Percentiles rank a stretch among this genome's conserved stretches.
Conservation (phyloP, 1,284 basidiomycete species). For the Xerocomus minutiporus region DNA sequence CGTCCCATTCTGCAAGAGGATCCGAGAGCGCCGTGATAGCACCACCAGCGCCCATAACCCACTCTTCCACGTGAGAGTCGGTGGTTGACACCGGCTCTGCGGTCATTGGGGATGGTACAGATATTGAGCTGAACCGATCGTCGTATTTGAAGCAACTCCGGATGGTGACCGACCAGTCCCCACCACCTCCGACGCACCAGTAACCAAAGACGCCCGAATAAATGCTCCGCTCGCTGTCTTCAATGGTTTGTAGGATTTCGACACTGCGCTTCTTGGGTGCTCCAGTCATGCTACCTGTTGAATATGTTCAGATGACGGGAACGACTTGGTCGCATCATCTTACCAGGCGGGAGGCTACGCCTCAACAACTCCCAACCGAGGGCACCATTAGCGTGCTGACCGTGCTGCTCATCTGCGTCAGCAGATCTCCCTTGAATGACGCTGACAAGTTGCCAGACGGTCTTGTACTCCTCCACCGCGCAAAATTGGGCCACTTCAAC, state of each 20-base stretch:
- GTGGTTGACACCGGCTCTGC: conserved; percentile 17
- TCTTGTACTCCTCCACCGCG: conserved; percentile 87
- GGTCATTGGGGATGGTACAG: conserved; percentile 6
- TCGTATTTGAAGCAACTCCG: conserved; percentile 85
- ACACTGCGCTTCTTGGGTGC: conserved; percentile 94
- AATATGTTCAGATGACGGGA: conserved; percentile 5
- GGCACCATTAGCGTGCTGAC: conserved; percentile 36
- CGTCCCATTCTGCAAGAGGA: conserved; percentile 87
- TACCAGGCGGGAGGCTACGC: conserved; percentile 84
- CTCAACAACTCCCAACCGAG: conserved; percentile 77
- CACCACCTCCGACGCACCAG: conserved; percentile 83
- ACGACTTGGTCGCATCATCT: conserved; percentile 17
- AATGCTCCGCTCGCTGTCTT: conserved; percentile 67
- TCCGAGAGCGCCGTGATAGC: conserved; percentile 94
- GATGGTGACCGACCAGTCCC: conserved; percentile 95
- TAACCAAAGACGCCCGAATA: conserved; percentile 97
- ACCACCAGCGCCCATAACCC: conserved; percentile 87
- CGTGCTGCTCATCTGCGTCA: conserved; percentile 29
- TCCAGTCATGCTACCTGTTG: conserved; percentile 91
- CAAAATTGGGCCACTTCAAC: conserved; percentile 88
- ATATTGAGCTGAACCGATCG: conserved; percentile 21
- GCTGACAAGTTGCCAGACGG: conserved; percentile 95
- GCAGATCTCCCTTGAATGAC: conserved; percentile 74
- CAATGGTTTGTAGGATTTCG: conserved; percentile 82
- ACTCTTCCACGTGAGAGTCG: conserved; percentile 43